Evolutionary conservation across 176 grass and related monocot species (phyloP).

Genomic region (Microstegium vimineum): DNA sequence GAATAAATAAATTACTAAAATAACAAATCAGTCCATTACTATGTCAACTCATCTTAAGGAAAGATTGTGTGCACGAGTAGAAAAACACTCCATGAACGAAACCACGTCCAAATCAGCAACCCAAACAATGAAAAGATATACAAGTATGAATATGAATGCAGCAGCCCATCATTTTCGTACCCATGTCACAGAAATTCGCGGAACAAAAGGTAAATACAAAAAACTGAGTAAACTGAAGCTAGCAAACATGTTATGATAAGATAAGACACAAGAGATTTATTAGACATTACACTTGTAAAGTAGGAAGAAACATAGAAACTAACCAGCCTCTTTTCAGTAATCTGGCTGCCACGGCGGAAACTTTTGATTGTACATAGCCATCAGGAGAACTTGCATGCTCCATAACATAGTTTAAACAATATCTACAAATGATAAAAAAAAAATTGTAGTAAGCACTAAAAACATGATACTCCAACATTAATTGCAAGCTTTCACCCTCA

Average conservation of each 20-base stretch:
- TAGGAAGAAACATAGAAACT: slow-evolving; percentile 34
- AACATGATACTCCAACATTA: slow-evolving; percentile 5
- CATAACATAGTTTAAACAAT: slow-evolving; percentile 87
- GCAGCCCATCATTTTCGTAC: not conserved
- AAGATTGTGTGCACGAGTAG: not conserved
- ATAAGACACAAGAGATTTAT: slow-evolving; percentile 18
- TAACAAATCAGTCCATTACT: not conserved
- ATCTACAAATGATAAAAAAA: slow-evolving; percentile 48
- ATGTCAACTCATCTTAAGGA: slow-evolving; percentile 4
- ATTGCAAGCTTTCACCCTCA: slow-evolving; percentile 2
- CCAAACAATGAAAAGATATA: slow-evolving; percentile 7
- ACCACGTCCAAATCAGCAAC: not conserved
- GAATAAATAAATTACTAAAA: not conserved
- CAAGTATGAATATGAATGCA: slow-evolving; percentile 20
- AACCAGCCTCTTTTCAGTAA: slow-evolving; percentile 97
- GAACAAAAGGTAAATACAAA: not conserved
- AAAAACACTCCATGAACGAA: not conserved
- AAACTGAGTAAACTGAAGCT: slow-evolving; percentile 1
- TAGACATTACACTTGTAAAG: not conserved
- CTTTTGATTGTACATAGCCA: slow-evolving; percentile 86
- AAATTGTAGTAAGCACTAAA: not conserved
- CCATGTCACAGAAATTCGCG: not conserved
- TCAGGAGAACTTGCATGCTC: slow-evolving; percentile 77
- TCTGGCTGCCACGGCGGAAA: slow-evolving; percentile 81
- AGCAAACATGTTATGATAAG: slow-evolving; percentile 16